Evolutionary conservation across 23 red algal species (phyloP), one percentile per base, ranked within the genome.

Genomic region (Gracilaria vermiculophylla): DNA sequence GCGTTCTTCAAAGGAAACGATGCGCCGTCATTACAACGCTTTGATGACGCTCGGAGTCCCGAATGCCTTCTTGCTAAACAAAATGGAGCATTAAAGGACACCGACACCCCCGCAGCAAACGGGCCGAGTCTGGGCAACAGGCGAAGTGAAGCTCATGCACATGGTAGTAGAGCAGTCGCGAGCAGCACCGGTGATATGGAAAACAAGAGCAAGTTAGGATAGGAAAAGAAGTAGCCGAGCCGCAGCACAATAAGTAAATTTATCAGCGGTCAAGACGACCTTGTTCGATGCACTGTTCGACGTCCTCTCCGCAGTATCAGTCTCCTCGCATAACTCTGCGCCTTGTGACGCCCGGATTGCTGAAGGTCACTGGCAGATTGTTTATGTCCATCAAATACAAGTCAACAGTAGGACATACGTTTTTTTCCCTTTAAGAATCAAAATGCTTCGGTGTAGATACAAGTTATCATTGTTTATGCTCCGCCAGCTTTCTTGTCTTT

Each of bases 401-500:
- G 1, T 16, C 23, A 34, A n/a, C 67, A 42, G 5, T 8, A 48
- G 0, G 42, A 4, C 7, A 8, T 48, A 24, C 2, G 36, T 15
- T 49, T 54, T 73, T 34, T 20, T 33, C 10, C 24, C 45, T 57
- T 79, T 79, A 79, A 57, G 10, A 31, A 79, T 55, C 42, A 83
- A 83, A 83, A 83, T 48, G 60, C 35, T 57, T 51, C 56, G 55
- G 79, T 66, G 79, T 51, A n/a, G n/a, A n/a, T n/a, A 83, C 29
- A 62, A 53, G 60, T 67, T 67, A 62, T 60, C 44, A 9, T 67
- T 3, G 34, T 14, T 62, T 88, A 88, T 37, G 58, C 53, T 2
- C 84, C 84, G 53, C 84, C 84, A 52, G 84, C 84, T 44, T 88
- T 88, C 84, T 88, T 88, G 54, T 88, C 84, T 56, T 88, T 88